phyloP scores from a whole-genome alignment of 75 land plant genomes.

The Azolla pinnata region DNA sequence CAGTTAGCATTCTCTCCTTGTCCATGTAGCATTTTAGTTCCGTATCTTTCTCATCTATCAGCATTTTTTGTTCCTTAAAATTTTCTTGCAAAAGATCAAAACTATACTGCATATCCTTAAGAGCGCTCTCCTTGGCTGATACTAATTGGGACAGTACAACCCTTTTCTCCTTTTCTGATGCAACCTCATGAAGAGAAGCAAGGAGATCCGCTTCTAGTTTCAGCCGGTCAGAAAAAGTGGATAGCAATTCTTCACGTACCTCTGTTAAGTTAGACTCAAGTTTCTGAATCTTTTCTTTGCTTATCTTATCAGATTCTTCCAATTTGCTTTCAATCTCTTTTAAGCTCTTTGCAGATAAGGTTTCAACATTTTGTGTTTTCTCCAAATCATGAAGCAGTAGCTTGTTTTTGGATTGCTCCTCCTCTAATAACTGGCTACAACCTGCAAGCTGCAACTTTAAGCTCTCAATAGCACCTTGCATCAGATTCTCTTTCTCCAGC shows the following conservation, averaged over 20 bases:
- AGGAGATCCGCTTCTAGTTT: slow-evolving; percentile 11
- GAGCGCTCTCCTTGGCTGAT: slow-evolving; percentile 10
- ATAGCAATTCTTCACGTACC: neutral
- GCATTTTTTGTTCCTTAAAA: slow-evolving; percentile 6
- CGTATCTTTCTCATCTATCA: neutral
- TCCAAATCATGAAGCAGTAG: slow-evolving; percentile 14
- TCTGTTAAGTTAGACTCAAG: neutral
- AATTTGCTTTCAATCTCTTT: slow-evolving; percentile 11
- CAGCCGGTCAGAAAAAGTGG: neutral
- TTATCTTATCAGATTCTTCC: slow-evolving; percentile 12
- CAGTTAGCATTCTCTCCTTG: slow-evolving; percentile 4
- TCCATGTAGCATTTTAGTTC: slow-evolving; percentile 5
- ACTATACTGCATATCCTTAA: slow-evolving; percentile 9
- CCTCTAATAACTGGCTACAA: neutral
- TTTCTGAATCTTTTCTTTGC: slow-evolving; percentile 12
- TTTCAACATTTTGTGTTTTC: slow-evolving; percentile 6
- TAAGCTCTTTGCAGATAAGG: neutral
- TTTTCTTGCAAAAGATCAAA: neutral
- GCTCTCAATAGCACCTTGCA: slow-evolving; percentile 13
- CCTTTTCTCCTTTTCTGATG: slow-evolving; percentile 10
- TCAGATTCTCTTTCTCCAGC: slow-evolving; percentile 5
- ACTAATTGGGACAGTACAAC: neutral
- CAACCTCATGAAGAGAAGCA: slow-evolving; percentile 8
- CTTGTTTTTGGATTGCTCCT: slow-evolving; percentile 11
- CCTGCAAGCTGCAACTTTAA: slow-evolving; percentile 13